phyloP scores from a whole-genome alignment of 805 yeast genomes.

The Wickerhamiella domercqiae region DNA sequence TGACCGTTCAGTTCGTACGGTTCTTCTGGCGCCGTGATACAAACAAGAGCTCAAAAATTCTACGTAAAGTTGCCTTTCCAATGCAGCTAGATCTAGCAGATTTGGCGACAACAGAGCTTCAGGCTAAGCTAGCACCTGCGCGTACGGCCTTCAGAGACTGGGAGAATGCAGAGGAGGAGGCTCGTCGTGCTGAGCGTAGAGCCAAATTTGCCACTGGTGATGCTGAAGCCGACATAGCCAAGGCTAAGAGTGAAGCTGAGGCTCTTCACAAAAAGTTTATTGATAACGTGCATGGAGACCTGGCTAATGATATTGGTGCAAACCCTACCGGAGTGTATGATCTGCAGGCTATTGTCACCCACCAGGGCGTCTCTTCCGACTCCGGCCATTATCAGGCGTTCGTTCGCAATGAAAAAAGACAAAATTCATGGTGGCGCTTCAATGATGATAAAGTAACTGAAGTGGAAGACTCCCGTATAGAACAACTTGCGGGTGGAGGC shows the following conservation, averaged over 20 bases:
- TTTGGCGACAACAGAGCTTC: conserved; percentile 64
- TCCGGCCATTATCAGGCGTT: conserved; percentile 95
- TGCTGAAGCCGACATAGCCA: conserved; percentile 21
- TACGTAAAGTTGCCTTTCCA: conserved; percentile 90
- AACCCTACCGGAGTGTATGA: conserved; percentile 83
- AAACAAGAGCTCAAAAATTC: conserved; percentile 76
- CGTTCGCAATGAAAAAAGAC: conserved; percentile 46
- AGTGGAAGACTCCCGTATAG: conserved; percentile 71
- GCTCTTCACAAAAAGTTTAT: conserved; percentile 19
- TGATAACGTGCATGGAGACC: conserved; percentile 27
- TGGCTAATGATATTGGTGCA: conserved; percentile 37
- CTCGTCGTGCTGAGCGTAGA: conserved; percentile 58
- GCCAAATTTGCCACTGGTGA: conserved; percentile 24
- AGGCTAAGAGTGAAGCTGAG: conserved; percentile 13
- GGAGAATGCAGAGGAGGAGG: conserved; percentile 59
- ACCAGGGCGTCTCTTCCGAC: conserved; percentile 90
- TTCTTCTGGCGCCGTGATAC: conserved; percentile 94
- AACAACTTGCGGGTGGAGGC: conserved; percentile 88
- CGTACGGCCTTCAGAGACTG: conserved; percentile 67
- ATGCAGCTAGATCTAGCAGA: conserved; percentile 81
- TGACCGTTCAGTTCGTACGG: conserved; percentile 84
- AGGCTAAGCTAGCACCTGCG: conserved; percentile 45
- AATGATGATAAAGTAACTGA: conserved; percentile 78
- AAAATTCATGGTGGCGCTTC: conserved; percentile 83
- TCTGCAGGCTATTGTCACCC: conserved; percentile 71